Evolutionary conservation across 805 yeast genomes (phyloP).

Genomic region (Zygotorulaspora sp.): DNA sequence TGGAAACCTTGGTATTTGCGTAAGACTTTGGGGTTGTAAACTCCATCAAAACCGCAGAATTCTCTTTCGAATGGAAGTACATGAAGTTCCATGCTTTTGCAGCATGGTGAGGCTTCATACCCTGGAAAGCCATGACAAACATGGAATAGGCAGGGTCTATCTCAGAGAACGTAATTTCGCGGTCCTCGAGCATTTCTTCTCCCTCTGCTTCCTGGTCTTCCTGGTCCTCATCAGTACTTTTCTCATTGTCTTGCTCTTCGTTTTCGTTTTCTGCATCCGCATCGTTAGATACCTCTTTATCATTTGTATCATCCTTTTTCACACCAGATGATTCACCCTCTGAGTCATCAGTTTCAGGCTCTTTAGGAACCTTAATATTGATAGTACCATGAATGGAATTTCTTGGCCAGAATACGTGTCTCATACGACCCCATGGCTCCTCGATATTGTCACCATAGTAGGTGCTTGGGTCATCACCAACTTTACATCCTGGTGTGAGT

Average conservation of each 20-base stretch:
- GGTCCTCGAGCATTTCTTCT: conserved; percentile 21
- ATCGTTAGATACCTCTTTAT: conserved; percentile 5
- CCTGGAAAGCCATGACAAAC: conserved; percentile 96
- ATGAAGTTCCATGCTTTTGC: conserved; percentile 95
- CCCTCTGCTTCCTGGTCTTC: conserved; percentile 15
- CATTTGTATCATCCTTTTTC: conserved; percentile 8
- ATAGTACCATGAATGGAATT: conserved; percentile 65
- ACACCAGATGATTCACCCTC: conserved; percentile 10
- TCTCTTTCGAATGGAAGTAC: conserved; percentile 73
- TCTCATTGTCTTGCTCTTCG: conserved; percentile 9
- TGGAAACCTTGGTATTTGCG: conserved; percentile 71
- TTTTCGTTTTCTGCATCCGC: conserved; percentile 16
- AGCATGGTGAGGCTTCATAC: conserved; percentile 99
- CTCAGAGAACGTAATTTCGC: conserved; percentile 23
- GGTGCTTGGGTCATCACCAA: conserved; percentile 84
- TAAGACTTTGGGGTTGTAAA: conserved; percentile 91
- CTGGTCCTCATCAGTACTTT: background rate
- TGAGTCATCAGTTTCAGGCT: conserved; percentile 7
- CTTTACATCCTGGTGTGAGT: conserved; percentile 74
- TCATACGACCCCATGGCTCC: conserved; percentile 96
- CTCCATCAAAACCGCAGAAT: conserved; percentile 85
- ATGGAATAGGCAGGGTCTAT: conserved; percentile 45
- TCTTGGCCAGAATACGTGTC: conserved; percentile 96
- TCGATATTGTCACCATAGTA: conserved; percentile 77
- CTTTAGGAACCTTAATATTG: conserved; percentile 35